Evolutionary conservation across 2,329 filamentous ascomycete species (phyloP), one percentile per base, ranked within the genome.

Genomic region (Calonectria hawksworthii): DNA sequence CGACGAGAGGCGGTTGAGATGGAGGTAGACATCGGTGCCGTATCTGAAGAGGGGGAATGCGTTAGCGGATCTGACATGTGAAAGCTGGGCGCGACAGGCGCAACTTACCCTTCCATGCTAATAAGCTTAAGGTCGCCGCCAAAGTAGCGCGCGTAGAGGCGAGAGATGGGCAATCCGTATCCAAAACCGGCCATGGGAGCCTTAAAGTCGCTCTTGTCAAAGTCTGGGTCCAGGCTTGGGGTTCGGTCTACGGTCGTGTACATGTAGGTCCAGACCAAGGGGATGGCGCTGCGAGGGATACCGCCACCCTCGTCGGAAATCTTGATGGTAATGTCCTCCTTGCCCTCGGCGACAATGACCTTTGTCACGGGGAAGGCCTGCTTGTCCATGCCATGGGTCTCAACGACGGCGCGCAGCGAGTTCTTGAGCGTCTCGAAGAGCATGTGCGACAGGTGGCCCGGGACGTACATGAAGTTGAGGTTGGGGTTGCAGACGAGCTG

Each of bases 251-350:
- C 97, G 2, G 97, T 99, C 44, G 97, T 99, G 85, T 99, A 99
- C 97, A 99, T 99, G 85, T 99, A 99, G 16, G 97, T 99, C 97
- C 97, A 99, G n/a, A 99, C 97, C 18, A 99, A 90, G 7, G 97
- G 97, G 77, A 99, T 99, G 68, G 95, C 92, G 81, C 94, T 98
- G 81, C 97, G 90, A 0, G 97, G 96, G 68, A 99, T 99, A 76
- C 97, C 97, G 77, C 97, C 97, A 74, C 97, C 97, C 86, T 99
- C 97, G 84, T 99, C 97, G 6, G 94, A 95, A 80, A 99, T 94
- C 87, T 99, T 99, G 88, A 99, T 98, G 7, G 97, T 99, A 82
- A 99, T 99, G 83, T 99, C 97, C 86, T 99, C 97, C 84, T 97
- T 96, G 73, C 97, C 97, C 86, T 99, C 96, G 38, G 97, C 97